Evolutionary conservation across 2,329 filamentous ascomycete species (phyloP).

Genomic region (Botrytis paeoniae): DNA sequence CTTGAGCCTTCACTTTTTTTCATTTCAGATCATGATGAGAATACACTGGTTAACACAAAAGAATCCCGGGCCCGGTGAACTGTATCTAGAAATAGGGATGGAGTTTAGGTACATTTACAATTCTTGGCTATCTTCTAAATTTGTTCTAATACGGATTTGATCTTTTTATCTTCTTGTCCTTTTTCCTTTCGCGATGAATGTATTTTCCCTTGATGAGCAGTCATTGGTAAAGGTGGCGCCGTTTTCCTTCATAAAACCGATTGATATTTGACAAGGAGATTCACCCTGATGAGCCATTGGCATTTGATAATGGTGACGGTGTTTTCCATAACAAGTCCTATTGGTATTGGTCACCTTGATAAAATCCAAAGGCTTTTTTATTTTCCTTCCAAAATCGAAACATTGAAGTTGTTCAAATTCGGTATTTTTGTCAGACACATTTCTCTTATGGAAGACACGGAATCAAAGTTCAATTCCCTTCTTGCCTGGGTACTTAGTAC

Average conservation of each 20-base stretch:
- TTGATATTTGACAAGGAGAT: not conserved
- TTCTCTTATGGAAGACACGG: not conserved
- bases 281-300: not conserved
- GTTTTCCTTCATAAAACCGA: not conserved
- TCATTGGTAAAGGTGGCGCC: not conserved
- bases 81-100: conserved; percentile 34
- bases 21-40: conserved; percentile 30
- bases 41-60: conserved; percentile 30
- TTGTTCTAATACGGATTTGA: conserved; percentile 13
- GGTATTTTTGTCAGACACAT: not conserved
- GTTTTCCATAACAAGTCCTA: not conserved
- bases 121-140: conserved; percentile 31
- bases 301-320: not conserved
- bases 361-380: not conserved
- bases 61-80: conserved; percentile 26
- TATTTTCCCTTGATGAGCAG: not conserved
- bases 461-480: not conserved
- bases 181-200: not conserved
- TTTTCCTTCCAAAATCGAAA: not conserved
- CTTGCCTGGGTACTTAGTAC: not conserved
- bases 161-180: not conserved
- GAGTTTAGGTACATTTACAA: conserved; percentile 27
- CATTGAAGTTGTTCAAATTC: not conserved
- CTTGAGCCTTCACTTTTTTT: conserved; percentile 25
- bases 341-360: not conserved